Conservation (phyloP, 2,329 filamentous ascomycete genomes). For the Dendrostoma leiphaemia region DNA sequence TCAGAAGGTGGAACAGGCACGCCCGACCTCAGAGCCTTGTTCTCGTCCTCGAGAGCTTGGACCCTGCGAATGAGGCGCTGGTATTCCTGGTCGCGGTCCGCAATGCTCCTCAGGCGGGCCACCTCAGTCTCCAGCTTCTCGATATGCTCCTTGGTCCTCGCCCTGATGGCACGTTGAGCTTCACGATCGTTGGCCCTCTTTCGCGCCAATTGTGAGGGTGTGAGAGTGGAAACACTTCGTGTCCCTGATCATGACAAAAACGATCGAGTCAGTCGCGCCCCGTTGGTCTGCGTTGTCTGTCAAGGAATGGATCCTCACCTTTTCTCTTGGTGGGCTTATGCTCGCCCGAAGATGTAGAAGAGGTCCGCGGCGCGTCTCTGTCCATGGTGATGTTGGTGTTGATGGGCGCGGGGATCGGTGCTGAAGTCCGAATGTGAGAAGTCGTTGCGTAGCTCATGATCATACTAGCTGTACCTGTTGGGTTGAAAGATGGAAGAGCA, state of each 20-base stretch:
- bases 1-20: constrained; percentile 41
- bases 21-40: constrained; percentile 43
- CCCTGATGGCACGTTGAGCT: constrained; percentile 82
- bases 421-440: constrained; percentile 21
- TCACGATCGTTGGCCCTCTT: constrained; percentile 92
- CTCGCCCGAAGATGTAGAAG: constrained; percentile 42
- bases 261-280: constrained; percentile 14
- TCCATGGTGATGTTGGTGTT: constrained; percentile 25
- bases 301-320: constrained; percentile 32
- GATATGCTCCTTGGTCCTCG: constrained; percentile 83
- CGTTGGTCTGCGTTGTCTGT: constrained; percentile 8
- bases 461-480: constrained; percentile 4
- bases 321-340: constrained; percentile 44
- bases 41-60: constrained; percentile 52
- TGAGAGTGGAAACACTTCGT: constrained; percentile 82
- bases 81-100: constrained; percentile 48
- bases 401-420: constrained; percentile 17
- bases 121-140: constrained; percentile 74
- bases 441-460: constrained; percentile 19
- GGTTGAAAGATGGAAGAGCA: constrained; percentile 10
- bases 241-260: constrained; percentile 41
- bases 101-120: constrained; percentile 60
- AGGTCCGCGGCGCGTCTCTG: constrained; percentile 32
- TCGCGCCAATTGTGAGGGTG: constrained; percentile 81
- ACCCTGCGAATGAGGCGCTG: constrained; percentile 52